phyloP scores from a whole-genome alignment of 805 yeast genomes.

The Yarrowia porcina region DNA sequence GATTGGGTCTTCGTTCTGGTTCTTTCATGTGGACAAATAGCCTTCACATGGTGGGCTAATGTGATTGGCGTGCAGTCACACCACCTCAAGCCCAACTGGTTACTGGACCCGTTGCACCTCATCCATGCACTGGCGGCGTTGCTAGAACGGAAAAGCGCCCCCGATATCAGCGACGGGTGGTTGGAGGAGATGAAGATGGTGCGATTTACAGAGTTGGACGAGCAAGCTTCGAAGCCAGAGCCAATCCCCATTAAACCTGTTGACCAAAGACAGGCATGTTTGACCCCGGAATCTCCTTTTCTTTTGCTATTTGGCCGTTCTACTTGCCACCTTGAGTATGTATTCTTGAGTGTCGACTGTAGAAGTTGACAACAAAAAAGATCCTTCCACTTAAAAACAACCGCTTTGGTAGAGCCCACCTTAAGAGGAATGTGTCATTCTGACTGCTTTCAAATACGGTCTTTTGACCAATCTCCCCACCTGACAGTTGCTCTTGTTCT shows the following conservation, averaged over 20 bases:
- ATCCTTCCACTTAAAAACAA: too few species aligned
- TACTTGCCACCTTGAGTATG: too few species aligned
- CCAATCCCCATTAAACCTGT: neutral
- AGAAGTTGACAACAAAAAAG: too few species aligned
- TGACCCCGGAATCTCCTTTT: neutral
- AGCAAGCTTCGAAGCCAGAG: neutral
- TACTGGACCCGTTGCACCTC: neutral
- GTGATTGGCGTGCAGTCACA: neutral
- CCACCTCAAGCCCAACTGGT: neutral
- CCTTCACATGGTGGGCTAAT: neutral
- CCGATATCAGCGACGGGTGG: neutral
- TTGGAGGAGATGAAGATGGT: too few species aligned
- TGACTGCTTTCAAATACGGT: too few species aligned
- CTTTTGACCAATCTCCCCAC: too few species aligned
- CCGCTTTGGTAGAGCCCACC: neutral
- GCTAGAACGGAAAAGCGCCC: neutral
- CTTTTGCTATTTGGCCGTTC: neutral
- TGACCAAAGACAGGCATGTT: neutral
- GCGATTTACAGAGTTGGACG: neutral
- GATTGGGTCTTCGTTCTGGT: neutral
- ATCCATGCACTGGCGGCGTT: neutral
- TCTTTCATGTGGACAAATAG: neutral
- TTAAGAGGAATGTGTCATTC: neutral
- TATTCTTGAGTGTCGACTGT: too few species aligned
- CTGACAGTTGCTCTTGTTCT: neutral